Evolutionary conservation across 164 flowering plant species (phyloP).

Genomic region (Macadamia integrifolia): DNA sequence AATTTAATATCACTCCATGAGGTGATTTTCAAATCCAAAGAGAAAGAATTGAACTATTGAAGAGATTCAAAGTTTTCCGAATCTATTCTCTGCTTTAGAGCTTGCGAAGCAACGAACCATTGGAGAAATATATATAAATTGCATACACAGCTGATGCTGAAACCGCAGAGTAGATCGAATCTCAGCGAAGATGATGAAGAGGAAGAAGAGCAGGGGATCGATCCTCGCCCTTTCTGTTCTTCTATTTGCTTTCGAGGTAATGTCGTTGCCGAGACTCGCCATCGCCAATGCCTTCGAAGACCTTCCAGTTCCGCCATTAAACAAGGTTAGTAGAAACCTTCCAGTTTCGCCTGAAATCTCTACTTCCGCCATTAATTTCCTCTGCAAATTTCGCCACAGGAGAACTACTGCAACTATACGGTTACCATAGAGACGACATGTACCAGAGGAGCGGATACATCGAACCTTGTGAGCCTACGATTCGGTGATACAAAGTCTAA

Average conservation of each 20-base stretch:
- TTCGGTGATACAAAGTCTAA: conserved; percentile 51
- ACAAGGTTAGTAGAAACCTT: not conserved
- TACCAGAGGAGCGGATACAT: conserved; percentile 42
- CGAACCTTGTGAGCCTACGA: conserved; percentile 47
- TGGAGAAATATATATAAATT: no score
- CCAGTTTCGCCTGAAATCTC: not conserved
- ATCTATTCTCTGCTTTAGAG: not conserved
- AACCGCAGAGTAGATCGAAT: not conserved
- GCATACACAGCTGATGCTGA: not conserved
- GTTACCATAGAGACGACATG: conserved; percentile 54
- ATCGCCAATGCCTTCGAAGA: not conserved
- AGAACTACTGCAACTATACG: conserved; percentile 37
- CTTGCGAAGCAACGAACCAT: not conserved
- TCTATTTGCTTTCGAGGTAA: not conserved
- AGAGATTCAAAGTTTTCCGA: not conserved
- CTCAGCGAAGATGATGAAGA: not conserved
- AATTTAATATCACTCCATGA: not conserved
- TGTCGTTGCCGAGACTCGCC: not conserved
- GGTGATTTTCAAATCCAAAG: not conserved
- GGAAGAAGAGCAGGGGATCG: not conserved
- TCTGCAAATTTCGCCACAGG: conserved; percentile 18
- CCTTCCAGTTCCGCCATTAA: not conserved
- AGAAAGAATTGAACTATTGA: not conserved
- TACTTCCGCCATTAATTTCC: not conserved
- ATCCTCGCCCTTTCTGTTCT: conserved; percentile 2